Percentiles rank a stretch among this genome's conserved stretches.
These are phyloP conservation scores for Boletus pseudo-olivaceus DNA, from an alignment of 768 basidiomycete genomes.

Conservation along the genomic window DNA sequence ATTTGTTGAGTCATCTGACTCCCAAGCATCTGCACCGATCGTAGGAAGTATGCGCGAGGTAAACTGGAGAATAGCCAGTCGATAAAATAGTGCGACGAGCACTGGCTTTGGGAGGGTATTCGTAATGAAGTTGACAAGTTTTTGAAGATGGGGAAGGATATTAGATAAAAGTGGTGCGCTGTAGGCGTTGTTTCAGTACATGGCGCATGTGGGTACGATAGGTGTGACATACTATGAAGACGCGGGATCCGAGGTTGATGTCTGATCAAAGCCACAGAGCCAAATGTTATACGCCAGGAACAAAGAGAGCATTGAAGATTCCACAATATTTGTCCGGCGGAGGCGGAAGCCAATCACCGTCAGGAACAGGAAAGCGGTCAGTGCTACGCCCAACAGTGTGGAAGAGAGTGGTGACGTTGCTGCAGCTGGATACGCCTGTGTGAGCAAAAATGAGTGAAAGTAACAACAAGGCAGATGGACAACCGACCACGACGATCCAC, in stretches of 20 bases:
- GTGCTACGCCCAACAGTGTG: constrained; percentile 81
- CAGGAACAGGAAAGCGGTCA: constrained; percentile 87
- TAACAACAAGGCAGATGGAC: background rate
- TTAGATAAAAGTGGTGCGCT: constrained; percentile 77
- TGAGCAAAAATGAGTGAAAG: constrained; percentile 10
- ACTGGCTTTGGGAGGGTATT: constrained; percentile 86
- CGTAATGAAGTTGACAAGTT: constrained; percentile 74
- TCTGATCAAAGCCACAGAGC: constrained; percentile 80
- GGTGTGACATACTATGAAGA: constrained; percentile 65
- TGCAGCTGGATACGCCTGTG: constrained; percentile 75
- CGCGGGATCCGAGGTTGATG: constrained; percentile 67
- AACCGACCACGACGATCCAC: constrained; percentile 80
- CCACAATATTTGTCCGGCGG: constrained; percentile 88
- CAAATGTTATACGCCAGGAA: constrained; percentile 90
- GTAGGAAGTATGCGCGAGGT: constrained; percentile 82
- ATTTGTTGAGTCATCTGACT: constrained; percentile 58
- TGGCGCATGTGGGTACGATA: background rate
- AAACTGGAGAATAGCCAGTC: constrained; percentile 74
- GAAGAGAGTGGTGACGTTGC: constrained; percentile 84
- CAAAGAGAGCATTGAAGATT: constrained; percentile 82
- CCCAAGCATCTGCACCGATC: constrained; percentile 80
- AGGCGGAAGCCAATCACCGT: constrained; percentile 89
- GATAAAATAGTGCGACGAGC: constrained; percentile 73
- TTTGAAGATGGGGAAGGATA: constrained; percentile 77
- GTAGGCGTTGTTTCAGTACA: constrained; percentile 8